Evolutionary conservation across 441 rosid species (phyloP).

Genomic region (Aleurites moluccanus): DNA sequence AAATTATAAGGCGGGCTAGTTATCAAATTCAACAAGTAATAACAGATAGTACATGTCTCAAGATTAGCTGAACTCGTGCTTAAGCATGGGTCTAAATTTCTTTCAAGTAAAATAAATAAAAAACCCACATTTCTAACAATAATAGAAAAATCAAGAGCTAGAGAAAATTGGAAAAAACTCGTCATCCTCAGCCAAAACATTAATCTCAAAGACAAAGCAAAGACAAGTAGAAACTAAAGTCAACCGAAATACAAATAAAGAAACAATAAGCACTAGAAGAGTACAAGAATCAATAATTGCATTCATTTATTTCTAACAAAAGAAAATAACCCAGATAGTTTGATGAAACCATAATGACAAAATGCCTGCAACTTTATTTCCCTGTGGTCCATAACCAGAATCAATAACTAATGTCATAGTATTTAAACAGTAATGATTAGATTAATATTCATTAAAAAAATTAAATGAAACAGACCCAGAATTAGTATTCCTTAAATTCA

Average conservation of each 20-base stretch:
- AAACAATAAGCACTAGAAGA: neutral
- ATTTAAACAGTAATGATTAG: neutral
- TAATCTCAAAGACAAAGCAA: neutral
- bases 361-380: neutral
- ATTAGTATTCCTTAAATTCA: too few species aligned
- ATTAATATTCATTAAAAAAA: neutral
- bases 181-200: neutral
- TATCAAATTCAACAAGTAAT: neutral
- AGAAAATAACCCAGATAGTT: neutral
- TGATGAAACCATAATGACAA: neutral
- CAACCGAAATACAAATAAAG: neutral
- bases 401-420: neutral
- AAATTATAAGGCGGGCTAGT: neutral
- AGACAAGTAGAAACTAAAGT: neutral
- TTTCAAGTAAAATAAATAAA: neutral
- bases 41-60: neutral
- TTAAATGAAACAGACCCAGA: neutral
- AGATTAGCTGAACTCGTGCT: neutral
- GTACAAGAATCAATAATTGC: neutral
- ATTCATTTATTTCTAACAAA: neutral
- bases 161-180: neutral
- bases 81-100: neutral
- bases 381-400: neutral
- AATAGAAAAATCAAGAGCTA: neutral
- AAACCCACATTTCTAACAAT: neutral